Base-by-base conservation (phyloP, 1,139 yeast genomes). In the Sugiyamaella xylanicola region DNA sequence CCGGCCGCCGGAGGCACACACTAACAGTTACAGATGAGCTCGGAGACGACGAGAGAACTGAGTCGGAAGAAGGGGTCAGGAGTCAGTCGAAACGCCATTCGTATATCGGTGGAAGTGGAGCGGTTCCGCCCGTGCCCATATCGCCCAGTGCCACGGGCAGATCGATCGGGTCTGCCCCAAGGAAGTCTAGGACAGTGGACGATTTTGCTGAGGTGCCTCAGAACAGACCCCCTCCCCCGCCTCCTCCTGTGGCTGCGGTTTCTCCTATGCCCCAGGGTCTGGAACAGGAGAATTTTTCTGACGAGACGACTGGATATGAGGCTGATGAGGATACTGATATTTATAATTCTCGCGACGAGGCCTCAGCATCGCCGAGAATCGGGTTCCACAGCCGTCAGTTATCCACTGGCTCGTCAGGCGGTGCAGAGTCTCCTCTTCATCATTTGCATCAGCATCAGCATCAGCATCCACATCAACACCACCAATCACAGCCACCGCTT, bases 281-380 rank as follows among this genome's bases (percentile, higher is more conserved):
- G 4, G 20, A 21, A 13, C 37, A 20, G 17, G 61, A 59, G 29
- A 59, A 59, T 35, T 58, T 58, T 22, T 59, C 62, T 4, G 67
- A 64, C 25, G 77, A 72, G 55, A 68, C 66, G 7, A 75, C 81
- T 0, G 84, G 82, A 0, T 78, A 80, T 58, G 83, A 79, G 53
- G 82, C 82, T 1, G 83, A 79, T 51, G 82, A 76, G 40, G 83
- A 79, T 56, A 71, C 78, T 0, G 80, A 75, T 51, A 57, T 63
- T 37, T 58, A 63, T 36, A 52, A 54, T 15, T 46, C 58, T 25
- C 54, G 51, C 42, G 63, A 60, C 13, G 63, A 62, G 32, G 20
- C 55, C 22, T 32, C 37, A 4, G 50, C 59, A 8, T 59, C 63
- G 5, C 62, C 63, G 17, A 64, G 61, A 32, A 63, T 22, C 2